phyloP scores from a whole-genome alignment of 2,329 filamentous ascomycete genomes.

The Alternaria atra region DNA sequence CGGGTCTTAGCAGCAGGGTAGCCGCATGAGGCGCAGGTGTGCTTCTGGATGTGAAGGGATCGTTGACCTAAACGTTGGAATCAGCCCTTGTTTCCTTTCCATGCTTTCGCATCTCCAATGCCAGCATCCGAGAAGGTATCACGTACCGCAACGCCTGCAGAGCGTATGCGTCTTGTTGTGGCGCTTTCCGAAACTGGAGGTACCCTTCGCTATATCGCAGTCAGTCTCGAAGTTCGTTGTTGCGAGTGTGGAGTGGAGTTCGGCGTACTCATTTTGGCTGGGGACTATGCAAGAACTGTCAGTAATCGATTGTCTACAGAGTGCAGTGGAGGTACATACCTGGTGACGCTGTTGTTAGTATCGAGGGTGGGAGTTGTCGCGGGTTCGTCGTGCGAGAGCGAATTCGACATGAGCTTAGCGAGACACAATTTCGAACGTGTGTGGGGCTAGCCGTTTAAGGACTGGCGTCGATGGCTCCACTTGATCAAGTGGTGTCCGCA shows the following conservation, averaged over 20 bases:
- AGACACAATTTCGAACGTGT: slow-evolving; percentile 20
- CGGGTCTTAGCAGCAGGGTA: slow-evolving; percentile 97
- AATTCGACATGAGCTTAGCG: slow-evolving; percentile 14
- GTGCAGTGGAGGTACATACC: slow-evolving; percentile 34
- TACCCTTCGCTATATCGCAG: slow-evolving; percentile 71
- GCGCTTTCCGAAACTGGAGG: slow-evolving; percentile 78
- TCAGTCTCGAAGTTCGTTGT: slow-evolving; percentile 54
- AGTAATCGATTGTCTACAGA: slow-evolving; percentile 25
- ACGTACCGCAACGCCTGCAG: slow-evolving; percentile 98
- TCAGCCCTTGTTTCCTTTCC: slow-evolving; percentile 44
- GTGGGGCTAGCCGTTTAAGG: slow-evolving; percentile 16
- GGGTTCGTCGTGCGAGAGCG: slow-evolving; percentile 22
- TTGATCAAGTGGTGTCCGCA: neutral
- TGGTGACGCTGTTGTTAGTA: slow-evolving; percentile 52
- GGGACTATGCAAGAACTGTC: slow-evolving; percentile 48
- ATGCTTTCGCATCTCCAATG: slow-evolving; percentile 18
- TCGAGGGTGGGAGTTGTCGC: slow-evolving; percentile 34
- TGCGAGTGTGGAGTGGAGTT: slow-evolving; percentile 34
- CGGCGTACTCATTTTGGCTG: slow-evolving; percentile 68
- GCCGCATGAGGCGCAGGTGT: slow-evolving; percentile 94
- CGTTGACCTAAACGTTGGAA: slow-evolving; percentile 73
- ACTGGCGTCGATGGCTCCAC: slow-evolving; percentile 9
- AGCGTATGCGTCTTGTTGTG: slow-evolving; percentile 99
- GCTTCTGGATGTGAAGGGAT: slow-evolving; percentile 99
- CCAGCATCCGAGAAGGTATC: slow-evolving; percentile 26